These are phyloP conservation scores for Syzygium jambos DNA, from an alignment of 345 rosid species.

Conservation along the genomic window DNA sequence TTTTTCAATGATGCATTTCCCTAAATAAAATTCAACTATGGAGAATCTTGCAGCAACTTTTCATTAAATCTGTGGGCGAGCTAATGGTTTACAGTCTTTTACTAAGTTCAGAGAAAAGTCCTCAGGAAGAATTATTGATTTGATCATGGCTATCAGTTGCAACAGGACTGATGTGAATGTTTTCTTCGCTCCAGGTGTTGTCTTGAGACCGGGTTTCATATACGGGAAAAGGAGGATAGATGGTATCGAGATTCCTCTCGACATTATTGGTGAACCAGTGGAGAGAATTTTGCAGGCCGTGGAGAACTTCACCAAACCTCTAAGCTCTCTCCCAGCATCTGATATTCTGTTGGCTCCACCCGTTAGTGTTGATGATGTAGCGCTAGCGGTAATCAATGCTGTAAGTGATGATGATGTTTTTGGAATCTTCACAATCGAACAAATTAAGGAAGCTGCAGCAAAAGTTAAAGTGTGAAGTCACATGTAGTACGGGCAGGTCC, in stretches of 20 bases:
- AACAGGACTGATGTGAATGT: background rate
- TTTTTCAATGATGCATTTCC: background rate
- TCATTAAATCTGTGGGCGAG: background rate
- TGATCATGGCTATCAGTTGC: background rate
- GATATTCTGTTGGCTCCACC: slow-evolving; percentile 82
- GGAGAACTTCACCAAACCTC: slow-evolving; percentile 53
- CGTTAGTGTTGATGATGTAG: slow-evolving; percentile 70
- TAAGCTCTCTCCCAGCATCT: slow-evolving; percentile 69
- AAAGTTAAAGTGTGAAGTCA: slow-evolving; percentile 35
- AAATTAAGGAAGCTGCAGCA: slow-evolving; percentile 89
- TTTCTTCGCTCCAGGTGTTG: slow-evolving; percentile 43
- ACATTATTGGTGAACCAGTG: slow-evolving; percentile 62
- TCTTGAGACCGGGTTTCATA: slow-evolving; percentile 79
- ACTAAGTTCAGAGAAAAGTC: background rate
- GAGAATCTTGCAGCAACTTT: background rate
- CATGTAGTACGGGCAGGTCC: background rate
- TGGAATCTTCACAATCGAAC: slow-evolving; percentile 84
- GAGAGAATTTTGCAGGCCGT: slow-evolving; percentile 50
- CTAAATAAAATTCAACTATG: background rate
- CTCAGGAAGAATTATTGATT: background rate
- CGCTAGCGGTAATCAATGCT: slow-evolving; percentile 59
- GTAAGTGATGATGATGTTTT: slow-evolving; percentile 70
- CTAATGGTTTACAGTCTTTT: background rate
- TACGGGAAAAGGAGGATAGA: slow-evolving; percentile 68
- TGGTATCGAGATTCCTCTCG: slow-evolving; percentile 76